Evolutionary conservation across 768 basidiomycete genomes (phyloP).

Genomic region (Candolleomyces eurysporus): DNA sequence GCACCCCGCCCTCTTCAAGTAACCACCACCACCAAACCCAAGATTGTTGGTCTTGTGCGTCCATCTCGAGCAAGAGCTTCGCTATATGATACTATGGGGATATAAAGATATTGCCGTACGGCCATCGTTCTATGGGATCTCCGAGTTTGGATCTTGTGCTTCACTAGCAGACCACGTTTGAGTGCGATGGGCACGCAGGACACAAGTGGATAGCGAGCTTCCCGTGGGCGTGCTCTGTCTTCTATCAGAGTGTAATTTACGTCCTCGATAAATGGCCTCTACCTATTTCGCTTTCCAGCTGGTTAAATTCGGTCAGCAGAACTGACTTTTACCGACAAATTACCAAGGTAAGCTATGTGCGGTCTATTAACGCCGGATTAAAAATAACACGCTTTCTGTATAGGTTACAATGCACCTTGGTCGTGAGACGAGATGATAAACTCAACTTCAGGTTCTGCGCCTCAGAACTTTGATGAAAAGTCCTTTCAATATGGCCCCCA

Average conservation of each 20-base stretch:
- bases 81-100: too few relatives aligned
- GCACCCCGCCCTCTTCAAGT: background rate
- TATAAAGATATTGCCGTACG: too few relatives aligned
- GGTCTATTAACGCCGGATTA: background rate
- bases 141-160: too few relatives aligned
- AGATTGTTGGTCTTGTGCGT: too few relatives aligned
- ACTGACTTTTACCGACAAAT: conserved; percentile 1
- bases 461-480: background rate
- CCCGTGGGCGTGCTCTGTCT: too few relatives aligned
- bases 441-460: background rate
- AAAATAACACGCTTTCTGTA: background rate
- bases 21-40: background rate
- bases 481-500: background rate
- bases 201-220: too few relatives aligned
- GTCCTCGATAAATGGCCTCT: background rate
- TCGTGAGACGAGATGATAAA: background rate
- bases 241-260: too few relatives aligned
- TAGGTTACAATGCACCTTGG: background rate
- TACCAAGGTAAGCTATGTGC: background rate
- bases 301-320: background rate
- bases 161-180: too few relatives aligned
- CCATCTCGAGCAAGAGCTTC: too few relatives aligned
- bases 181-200: too few relatives aligned
- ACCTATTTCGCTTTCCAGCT: background rate
- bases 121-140: too few relatives aligned